Evolutionary conservation across 2,329 filamentous ascomycete species (phyloP), one percentile per base, ranked within the genome.

Genomic region (Apiospora rasikravindrae): DNA sequence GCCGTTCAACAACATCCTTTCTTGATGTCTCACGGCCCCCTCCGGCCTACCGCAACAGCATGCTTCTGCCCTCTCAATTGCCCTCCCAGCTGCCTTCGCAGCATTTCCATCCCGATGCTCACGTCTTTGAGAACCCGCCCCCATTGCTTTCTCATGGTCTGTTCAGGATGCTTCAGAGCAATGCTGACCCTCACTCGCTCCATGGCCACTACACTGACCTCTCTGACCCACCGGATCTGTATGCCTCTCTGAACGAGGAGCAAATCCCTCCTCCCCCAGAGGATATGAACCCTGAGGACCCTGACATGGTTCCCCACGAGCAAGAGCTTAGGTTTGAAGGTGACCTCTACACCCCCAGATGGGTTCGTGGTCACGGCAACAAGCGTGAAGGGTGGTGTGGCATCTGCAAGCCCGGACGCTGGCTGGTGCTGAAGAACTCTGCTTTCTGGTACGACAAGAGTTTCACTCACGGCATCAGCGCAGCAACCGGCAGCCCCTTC

Each of bases 361-460:
- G 93, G 93, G 92, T 96, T 26, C 91, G 94, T 47, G 94, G 94
- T 29, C 93, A 96, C 74, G 94, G 94, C 37, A 95, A 95, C 83
- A 95, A 95, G 85, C 91, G 94, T 57, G 94, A 96, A 81, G 94
- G 94, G 4, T 97, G 94, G 94, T 97, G 94, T 78, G 93, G 94
- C 29, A 93, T 96, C 76, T 97, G 94, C 85, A 95, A 95, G 81
- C 92, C 93, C 2, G 93, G 93, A 2, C 88, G 93, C 69, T 97
- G 94, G 94, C 88, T 96, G 70, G 93, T 95, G 22, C 86, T 97
- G 73, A 97, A 96, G 85, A 96, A 97, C 83, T 95, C 93, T 71
- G 94, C 94, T 8, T 97, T 94, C 81, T 97, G 94, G 94, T 97
- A 97, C 82, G 94, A 97, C 84, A 96, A 96, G 86, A 94, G 92